phyloP scores from a whole-genome alignment of 345 rosid species.

The Gossypium longicalyx region DNA sequence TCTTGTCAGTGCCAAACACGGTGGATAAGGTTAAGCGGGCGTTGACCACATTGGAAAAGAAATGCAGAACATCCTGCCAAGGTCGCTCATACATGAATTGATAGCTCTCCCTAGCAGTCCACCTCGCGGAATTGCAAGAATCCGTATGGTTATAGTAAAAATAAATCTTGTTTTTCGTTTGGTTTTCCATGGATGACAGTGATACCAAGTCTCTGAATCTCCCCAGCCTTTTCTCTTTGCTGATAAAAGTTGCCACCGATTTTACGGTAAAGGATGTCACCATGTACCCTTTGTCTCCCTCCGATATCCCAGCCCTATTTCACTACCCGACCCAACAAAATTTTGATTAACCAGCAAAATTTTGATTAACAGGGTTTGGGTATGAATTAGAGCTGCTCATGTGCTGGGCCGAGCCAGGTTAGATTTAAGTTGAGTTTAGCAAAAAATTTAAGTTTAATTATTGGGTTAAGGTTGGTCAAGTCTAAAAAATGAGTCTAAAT shows the following conservation, averaged over 20 bases:
- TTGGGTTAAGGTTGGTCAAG: too few relatives aligned
- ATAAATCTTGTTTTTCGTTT: constrained; percentile 31
- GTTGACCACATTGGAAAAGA: constrained; percentile 53
- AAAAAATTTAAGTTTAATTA: too few relatives aligned
- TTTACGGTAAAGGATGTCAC: background rate
- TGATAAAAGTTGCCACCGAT: background rate
- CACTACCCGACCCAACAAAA: background rate
- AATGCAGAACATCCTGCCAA: constrained; percentile 65
- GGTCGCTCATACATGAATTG: constrained; percentile 67
- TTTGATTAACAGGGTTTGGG: background rate
- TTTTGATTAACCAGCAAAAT: background rate
- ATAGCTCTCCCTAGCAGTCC: constrained; percentile 81
- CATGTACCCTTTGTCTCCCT: background rate
- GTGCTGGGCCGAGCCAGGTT: too few relatives aligned
- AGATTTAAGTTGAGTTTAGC: too few relatives aligned
- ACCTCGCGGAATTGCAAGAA: constrained; percentile 58
- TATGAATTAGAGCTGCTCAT: too few relatives aligned
- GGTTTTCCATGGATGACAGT: constrained; percentile 13
- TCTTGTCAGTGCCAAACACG: constrained; percentile 35
- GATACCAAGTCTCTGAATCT: background rate
- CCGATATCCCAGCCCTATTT: background rate
- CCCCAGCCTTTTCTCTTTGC: background rate
- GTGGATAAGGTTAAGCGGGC: constrained; percentile 36
- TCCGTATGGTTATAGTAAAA: constrained; percentile 70
- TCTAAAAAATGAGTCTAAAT: too few relatives aligned